These are phyloP conservation scores for Exserohilum turcica DNA, from an alignment of 2,329 filamentous ascomycete genomes.

Conservation along the genomic window DNA sequence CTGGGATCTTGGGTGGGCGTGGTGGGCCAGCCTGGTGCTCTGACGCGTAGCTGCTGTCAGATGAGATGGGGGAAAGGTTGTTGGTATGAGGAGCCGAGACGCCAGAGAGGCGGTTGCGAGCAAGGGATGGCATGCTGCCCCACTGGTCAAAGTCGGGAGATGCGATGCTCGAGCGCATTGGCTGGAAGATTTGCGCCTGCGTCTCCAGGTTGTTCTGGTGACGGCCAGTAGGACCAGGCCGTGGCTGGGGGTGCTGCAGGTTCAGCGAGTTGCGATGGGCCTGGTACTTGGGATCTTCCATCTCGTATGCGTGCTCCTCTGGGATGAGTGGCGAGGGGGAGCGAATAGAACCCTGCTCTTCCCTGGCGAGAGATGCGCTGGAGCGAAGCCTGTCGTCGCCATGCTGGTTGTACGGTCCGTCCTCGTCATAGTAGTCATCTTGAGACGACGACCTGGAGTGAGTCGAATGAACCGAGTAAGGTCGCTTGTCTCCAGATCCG, in stretches of 20 bases:
- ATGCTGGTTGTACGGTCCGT: constrained; percentile 60
- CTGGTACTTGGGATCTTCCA: constrained; percentile 76
- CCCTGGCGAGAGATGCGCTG: constrained; percentile 41
- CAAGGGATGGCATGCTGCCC: constrained; percentile 53
- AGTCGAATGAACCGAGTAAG: constrained; percentile 59
- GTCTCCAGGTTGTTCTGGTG: constrained; percentile 76
- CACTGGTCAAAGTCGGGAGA: constrained; percentile 54
- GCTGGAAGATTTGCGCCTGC: constrained; percentile 70
- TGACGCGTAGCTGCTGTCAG: constrained; percentile 46
- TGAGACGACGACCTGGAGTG: constrained; percentile 81
- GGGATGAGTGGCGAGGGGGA: constrained; percentile 61
- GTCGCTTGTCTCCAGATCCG: constrained; percentile 62
- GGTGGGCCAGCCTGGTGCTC: constrained; percentile 51
- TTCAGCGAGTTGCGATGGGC: constrained; percentile 81
- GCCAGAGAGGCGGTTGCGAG: constrained; percentile 47
- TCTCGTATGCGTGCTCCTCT: constrained; percentile 54
- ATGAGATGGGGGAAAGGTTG: constrained; percentile 46
- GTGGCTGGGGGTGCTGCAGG: constrained; percentile 78
- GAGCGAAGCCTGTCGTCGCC: constrained; percentile 61
- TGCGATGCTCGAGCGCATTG: constrained; percentile 27
- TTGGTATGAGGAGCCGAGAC: constrained; percentile 41
- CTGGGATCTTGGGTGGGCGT: constrained; percentile 59
- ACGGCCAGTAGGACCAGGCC: constrained; percentile 73
- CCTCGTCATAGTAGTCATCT: constrained; percentile 67
- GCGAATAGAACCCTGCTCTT: constrained; percentile 34